Percentiles rank a stretch among this genome's conserved stretches.
Evolutionary conservation across 805 yeast species (phyloP).

Genomic region (Candida taoyuanica): DNA sequence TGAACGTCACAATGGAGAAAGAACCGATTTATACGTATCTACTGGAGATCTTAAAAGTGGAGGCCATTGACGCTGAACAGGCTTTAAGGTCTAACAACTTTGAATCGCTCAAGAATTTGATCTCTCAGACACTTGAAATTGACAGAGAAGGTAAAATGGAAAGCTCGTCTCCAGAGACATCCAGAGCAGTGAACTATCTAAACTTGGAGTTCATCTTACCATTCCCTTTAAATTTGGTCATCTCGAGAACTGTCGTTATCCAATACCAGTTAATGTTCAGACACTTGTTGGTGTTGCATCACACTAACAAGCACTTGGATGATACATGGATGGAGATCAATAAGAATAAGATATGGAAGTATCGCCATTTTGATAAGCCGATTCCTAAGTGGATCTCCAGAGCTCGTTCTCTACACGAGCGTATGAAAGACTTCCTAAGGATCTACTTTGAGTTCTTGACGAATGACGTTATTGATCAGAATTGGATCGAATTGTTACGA

Average conservation of each 20-base stretch:
- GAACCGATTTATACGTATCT: constrained; percentile 38
- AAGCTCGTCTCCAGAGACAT: constrained; percentile 28
- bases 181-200: constrained; percentile 45
- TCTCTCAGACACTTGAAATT: constrained; percentile 36
- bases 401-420: constrained; percentile 49
- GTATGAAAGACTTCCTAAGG: constrained; percentile 47
- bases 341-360: constrained; percentile 63
- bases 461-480: constrained; percentile 53
- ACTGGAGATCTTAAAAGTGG: constrained; percentile 46
- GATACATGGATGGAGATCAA: constrained; percentile 69
- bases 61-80: constrained; percentile 50
- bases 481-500: constrained; percentile 40
- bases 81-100: constrained; percentile 43
- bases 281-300: constrained; percentile 58
- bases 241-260: constrained; percentile 63
- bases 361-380: constrained; percentile 36
- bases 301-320: constrained; percentile 54
- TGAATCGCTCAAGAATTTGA: constrained; percentile 38
- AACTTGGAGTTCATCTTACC: constrained; percentile 64
- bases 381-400: constrained; percentile 51
- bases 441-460: constrained; percentile 53
- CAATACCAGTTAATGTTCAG: constrained; percentile 81
- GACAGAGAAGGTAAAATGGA: constrained; percentile 13
- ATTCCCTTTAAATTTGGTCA: constrained; percentile 77
- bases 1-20: constrained; percentile 38